These are phyloP conservation scores for Dipodascus geniculatus DNA, from an alignment of 805 yeast species.

Conservation along the genomic window DNA sequence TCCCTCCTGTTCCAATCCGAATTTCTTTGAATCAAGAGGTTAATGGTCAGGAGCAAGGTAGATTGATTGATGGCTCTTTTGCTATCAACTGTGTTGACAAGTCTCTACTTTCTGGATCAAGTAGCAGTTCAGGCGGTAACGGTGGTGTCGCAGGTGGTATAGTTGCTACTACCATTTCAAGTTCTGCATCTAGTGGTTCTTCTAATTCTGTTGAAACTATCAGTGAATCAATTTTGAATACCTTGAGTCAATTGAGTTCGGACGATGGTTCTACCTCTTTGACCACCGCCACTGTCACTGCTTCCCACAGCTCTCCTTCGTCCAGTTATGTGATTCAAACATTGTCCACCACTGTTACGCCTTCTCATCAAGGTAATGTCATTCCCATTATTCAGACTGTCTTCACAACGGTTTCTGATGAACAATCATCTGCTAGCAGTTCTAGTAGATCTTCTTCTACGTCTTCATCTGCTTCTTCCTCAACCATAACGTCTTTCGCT, in stretches of 20 bases:
- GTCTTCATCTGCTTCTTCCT: no score
- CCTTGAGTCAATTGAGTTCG: neutral
- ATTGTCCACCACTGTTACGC: neutral
- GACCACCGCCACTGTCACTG: neutral
- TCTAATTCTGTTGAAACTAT: neutral
- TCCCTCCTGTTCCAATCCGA: conserved; percentile 1
- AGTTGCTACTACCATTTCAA: neutral
- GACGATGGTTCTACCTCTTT: neutral
- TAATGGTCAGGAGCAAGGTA: neutral
- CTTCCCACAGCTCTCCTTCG: neutral
- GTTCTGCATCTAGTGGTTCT: neutral
- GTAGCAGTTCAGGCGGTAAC: neutral
- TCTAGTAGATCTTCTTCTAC: no score
- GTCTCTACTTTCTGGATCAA: neutral
- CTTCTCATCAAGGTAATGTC: neutral
- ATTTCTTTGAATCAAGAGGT: neutral
- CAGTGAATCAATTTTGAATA: neutral
- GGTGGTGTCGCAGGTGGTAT: neutral
- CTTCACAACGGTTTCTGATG: neutral
- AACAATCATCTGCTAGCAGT: neutral
- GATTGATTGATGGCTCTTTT: neutral
- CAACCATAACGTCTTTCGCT: no score
- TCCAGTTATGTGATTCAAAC: neutral
- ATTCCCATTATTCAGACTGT: neutral
- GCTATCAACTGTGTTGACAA: neutral